These are phyloP conservation scores for Colletotrichum magnum DNA, from an alignment of 2,329 filamentous ascomycete species.

Conservation along the genomic window DNA sequence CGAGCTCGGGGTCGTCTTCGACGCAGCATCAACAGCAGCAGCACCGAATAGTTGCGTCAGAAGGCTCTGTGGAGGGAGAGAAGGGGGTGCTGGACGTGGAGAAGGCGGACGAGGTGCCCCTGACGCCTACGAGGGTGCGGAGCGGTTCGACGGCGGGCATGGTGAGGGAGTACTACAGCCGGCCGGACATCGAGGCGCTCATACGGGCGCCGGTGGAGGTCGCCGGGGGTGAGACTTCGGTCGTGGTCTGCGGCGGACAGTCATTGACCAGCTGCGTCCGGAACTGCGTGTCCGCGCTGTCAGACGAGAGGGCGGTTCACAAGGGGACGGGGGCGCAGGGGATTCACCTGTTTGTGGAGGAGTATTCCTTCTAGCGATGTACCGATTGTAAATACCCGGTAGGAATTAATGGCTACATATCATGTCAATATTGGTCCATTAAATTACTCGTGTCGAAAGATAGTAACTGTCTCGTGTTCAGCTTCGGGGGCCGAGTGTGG, in stretches of 20 bases:
- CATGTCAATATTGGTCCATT: too few relatives aligned
- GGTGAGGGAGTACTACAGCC: slow-evolving; percentile 59
- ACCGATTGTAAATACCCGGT: neutral
- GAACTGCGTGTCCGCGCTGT: slow-evolving; percentile 68
- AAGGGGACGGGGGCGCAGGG: slow-evolving; percentile 76
- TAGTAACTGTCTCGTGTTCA: neutral
- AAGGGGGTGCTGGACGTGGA: slow-evolving; percentile 26
- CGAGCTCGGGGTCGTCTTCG: slow-evolving; percentile 9
- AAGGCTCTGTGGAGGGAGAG: slow-evolving; percentile 11
- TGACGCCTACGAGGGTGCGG: slow-evolving; percentile 34
- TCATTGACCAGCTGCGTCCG: slow-evolving; percentile 67
- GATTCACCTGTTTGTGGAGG: slow-evolving; percentile 72
- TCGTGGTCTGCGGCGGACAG: slow-evolving; percentile 72
- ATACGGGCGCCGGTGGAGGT: slow-evolving; percentile 69
- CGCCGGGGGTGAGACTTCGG: slow-evolving; percentile 72
- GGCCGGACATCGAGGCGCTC: slow-evolving; percentile 66
- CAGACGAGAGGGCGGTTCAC: slow-evolving; percentile 74
- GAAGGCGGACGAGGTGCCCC: slow-evolving; percentile 43
- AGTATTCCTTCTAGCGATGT: slow-evolving; percentile 66
- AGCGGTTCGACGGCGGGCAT: slow-evolving; percentile 45
- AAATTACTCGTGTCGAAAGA: neutral
- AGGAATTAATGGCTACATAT: neutral
- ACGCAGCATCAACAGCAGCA: neutral
- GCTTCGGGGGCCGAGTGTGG: neutral
- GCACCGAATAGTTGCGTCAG: slow-evolving; percentile 20